Conservation (phyloP, 768 basidiomycete species). For the Collybia mongolica region DNA sequence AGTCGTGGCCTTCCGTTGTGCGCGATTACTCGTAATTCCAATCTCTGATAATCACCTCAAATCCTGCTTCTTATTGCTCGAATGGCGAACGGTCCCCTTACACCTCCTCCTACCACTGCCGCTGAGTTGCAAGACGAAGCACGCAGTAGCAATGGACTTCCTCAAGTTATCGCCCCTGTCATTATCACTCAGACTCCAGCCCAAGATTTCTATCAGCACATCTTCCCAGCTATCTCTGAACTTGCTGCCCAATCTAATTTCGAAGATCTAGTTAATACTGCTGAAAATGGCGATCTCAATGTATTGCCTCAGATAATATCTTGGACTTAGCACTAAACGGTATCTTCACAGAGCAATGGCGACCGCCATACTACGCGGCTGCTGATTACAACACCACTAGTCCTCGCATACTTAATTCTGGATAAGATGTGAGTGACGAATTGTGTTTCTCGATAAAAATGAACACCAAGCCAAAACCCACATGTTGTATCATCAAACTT, state of each 20-base stretch:
- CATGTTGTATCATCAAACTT: neutral
- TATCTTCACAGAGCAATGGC: slow-evolving; percentile 19
- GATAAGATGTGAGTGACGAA: slow-evolving; percentile 55
- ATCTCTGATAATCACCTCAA: neutral
- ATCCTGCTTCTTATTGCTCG: slow-evolving; percentile 8
- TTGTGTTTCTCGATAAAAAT: neutral
- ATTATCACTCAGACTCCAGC: slow-evolving; percentile 14
- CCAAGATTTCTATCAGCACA: slow-evolving; percentile 40
- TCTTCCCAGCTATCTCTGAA: slow-evolving; percentile 43
- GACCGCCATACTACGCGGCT: slow-evolving; percentile 44
- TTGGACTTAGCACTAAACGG: neutral
- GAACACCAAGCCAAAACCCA: neutral
- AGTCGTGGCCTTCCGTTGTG: too few species aligned
- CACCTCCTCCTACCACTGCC: slow-evolving; percentile 59
- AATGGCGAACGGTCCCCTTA: slow-evolving; percentile 62
- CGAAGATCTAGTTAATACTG: slow-evolving; percentile 38
- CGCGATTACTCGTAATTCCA: too few species aligned
- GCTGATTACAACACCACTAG: slow-evolving; percentile 55
- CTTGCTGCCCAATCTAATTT: slow-evolving; percentile 44
- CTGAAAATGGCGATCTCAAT: slow-evolving; percentile 53
- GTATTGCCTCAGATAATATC: slow-evolving; percentile 27
- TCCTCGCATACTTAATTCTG: slow-evolving; percentile 62
- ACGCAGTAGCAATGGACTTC: slow-evolving; percentile 20
- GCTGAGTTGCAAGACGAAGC: slow-evolving; percentile 57
- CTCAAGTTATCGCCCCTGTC: slow-evolving; percentile 12